Evolutionary conservation across 1,284 basidiomycete genomes (phyloP), one percentile per base, ranked within the genome.

Genomic region (Puccinia polysora): DNA sequence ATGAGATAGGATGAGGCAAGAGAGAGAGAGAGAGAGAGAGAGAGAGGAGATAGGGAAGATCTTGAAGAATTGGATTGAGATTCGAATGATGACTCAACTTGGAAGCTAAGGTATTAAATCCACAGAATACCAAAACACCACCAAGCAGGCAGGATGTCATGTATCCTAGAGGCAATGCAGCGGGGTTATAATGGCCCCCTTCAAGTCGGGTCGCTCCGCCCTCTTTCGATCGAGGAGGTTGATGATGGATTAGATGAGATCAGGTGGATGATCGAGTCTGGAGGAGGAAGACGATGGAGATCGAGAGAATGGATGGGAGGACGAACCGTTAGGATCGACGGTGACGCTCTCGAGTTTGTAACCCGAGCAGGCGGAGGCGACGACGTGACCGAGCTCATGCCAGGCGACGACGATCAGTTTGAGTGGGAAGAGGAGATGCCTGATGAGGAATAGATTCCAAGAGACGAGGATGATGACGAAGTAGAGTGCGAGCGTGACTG

Each of bases 101-200:
- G 52, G 75, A 76, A 32, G 77, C 77, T n/a, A 77, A 68, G 12
- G 75, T 77, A 52, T 77, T 73, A 73, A 78, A 78, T 4, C 77
- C 77, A 60, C 76, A 77, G 30, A 77, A 75, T 0, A 75, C 76
- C 15, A 78, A 34, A 7, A 75, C 18, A 0, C 76, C 77, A 34
- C 77, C 77, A 3, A 75, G 40, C n/a, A 78, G 8, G 49, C 75
- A 76, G 34, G 67, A 75, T 49, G 76, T 73, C 30, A 76, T 30
- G 70, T 75, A 77, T 1, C 77, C 77, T 1, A 69, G 28, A 1
- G 75, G 75, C 18, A 77, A 59, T 14, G 73, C 25, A 59, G 73
- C 12, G 28, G 7, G 59, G 28, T 56, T 75, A 55, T 65, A 75
- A 36, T 45, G 49, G n/a, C 45, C 58, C 25, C 28, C 58, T 53